Evolutionary conservation across 2,329 filamentous ascomycete species (phyloP).

Genomic region (Chaetomiaceae sp.): DNA sequence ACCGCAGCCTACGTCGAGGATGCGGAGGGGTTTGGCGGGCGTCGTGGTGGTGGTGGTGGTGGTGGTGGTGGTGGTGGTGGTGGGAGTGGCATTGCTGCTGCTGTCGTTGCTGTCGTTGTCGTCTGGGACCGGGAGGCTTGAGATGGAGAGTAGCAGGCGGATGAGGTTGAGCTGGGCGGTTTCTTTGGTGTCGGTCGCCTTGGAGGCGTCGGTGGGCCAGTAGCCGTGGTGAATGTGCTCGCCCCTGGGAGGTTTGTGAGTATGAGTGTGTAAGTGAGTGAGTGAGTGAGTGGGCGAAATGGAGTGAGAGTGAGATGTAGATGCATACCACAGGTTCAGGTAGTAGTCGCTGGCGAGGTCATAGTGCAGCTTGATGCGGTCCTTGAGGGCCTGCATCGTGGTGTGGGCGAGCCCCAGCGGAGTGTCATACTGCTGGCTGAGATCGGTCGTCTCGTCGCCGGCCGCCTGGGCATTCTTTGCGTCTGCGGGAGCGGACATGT

Average conservation of each 20-base stretch:
- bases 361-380: conserved; percentile 57
- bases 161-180: conserved; percentile 55
- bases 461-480: background rate
- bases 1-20: conserved; percentile 59
- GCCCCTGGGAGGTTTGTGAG: conserved; percentile 40
- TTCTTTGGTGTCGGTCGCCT: conserved; percentile 51
- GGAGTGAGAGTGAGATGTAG: no score
- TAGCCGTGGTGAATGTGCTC: conserved; percentile 63
- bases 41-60: background rate
- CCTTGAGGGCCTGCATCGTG: conserved; percentile 49
- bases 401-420: conserved; percentile 42
- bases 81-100: background rate
- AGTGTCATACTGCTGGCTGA: conserved; percentile 45
- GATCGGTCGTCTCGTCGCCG: conserved; percentile 31
- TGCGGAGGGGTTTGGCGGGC: conserved; percentile 24
- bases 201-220: conserved; percentile 45
- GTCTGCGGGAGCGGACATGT: conserved; percentile 6
- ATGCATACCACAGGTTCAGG: conserved; percentile 54
- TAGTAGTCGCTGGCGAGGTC: conserved; percentile 60
- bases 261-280: background rate
- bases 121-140: conserved; percentile 29
- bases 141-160: conserved; percentile 49
- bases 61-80: background rate
- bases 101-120: background rate
- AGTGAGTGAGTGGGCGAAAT: background rate